A percentile compares a stretch with the other conserved stretches of the same genome.
Evolutionary conservation across 108 stramenopile species (phyloP).

Genomic region (Pseudonitzschia delicatissima): DNA sequence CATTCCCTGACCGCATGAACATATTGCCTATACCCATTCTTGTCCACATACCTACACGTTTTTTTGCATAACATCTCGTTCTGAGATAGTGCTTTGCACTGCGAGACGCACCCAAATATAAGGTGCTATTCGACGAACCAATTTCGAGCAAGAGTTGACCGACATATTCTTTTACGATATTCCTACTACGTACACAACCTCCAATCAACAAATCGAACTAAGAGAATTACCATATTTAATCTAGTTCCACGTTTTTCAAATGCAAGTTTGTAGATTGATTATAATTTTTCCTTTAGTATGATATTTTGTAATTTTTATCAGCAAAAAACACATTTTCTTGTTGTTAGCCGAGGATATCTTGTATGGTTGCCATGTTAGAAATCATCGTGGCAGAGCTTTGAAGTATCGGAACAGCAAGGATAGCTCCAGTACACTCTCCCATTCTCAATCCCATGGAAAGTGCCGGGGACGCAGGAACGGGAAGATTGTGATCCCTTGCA

Average conservation of each 20-base stretch:
- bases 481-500: conserved; percentile 42
- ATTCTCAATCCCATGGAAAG: conserved; percentile 67
- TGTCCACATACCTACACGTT: background rate
- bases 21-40: background rate
- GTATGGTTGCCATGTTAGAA: conserved; percentile 53
- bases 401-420: conserved; percentile 55
- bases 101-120: background rate
- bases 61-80: background rate
- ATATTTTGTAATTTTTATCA: no score
- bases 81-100: background rate
- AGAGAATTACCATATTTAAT: background rate
- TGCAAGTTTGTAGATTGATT: no score
- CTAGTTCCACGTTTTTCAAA: background rate
- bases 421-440: conserved; percentile 65
- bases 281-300: no score
- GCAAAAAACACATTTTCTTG: no score
- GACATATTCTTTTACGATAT: conserved; percentile 1
- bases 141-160: conserved; percentile 5
- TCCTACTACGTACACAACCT: no score
- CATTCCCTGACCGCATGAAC: background rate
- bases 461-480: conserved; percentile 42
- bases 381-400: conserved; percentile 49
- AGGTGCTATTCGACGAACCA: background rate
- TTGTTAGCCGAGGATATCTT: conserved; percentile 28
- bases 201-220: background rate